Evolutionary conservation across 2,329 filamentous ascomycete species (phyloP), one percentile per base, ranked within the genome.

Genomic region (Davidsoniella virescens): DNA sequence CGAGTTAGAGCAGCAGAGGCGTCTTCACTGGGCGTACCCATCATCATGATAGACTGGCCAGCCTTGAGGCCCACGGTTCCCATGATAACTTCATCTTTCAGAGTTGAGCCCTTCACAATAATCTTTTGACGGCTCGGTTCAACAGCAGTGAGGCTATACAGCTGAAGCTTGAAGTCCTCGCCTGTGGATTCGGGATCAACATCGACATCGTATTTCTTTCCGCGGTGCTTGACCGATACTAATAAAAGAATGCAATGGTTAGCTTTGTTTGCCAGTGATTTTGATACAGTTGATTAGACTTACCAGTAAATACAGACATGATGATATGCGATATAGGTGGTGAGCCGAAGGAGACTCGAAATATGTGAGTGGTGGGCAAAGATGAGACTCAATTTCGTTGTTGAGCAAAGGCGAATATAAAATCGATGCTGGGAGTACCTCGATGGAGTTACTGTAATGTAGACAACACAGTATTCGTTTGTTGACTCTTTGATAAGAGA

Each of bases 111-210:
- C 67, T 94, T 95, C 65, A 95, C 78, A 51, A 98, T 69, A 58
- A 98, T 85, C 70, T 96, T 96, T 66, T 98, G 93, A 55, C 90
- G 83, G 55, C 94, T 86, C 56, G 92, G 92, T 63, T 96, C 92
- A 61, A 98, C 92, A 54, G 86, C 87, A 44, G 92, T 98, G 51
- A 98, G 72, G 55, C 88, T 95, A 70, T 83, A 98, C 52, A 98
- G 77, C 65, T 96, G 92, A 61, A 84, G 86, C 65, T 96, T 98
- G 71, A 98, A 87, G 52, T 84, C 85, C 66, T 95, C 87, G 66
- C 92, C 92, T 55, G 80, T 87, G 43, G 85, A 82, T 23, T 76
- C 72, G 41, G 84, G 75, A 63, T 96, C 90, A 60, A 98, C 78
- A 55, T 96, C 90, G 64, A 98, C 77, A 62, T 96, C 81, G 70